Conservation (phyloP, 2,329 filamentous ascomycete genomes). For the Chrysoporthe puriensis region DNA sequence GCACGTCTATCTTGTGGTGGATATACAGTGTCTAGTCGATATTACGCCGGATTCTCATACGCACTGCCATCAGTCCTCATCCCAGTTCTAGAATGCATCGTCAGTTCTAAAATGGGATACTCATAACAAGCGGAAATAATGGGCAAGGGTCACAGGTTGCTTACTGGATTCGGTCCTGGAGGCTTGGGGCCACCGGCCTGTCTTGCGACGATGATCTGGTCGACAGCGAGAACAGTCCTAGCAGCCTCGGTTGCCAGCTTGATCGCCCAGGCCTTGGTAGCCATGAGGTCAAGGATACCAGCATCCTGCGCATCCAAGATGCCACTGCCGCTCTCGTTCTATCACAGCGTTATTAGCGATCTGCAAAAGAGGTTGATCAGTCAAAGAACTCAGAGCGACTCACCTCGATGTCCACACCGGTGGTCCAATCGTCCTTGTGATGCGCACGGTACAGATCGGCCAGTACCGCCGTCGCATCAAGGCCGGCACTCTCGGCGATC, state of each 20-base stretch:
- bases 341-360: constrained; percentile 32
- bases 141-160: constrained; percentile 32
- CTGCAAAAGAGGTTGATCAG: neutral
- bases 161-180: constrained; percentile 82
- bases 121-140: no score
- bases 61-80: constrained; percentile 55
- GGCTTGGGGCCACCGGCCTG: constrained; percentile 98
- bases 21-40: constrained; percentile 15
- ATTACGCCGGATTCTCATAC: constrained; percentile 10
- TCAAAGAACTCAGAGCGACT: constrained; percentile 29
- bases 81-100: constrained; percentile 56
- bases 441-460: constrained; percentile 92
- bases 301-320: constrained; percentile 84
- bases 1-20: constrained; percentile 22
- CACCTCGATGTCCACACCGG: constrained; percentile 92
- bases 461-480: constrained; percentile 96
- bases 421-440: constrained; percentile 83
- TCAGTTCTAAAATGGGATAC: constrained; percentile 34
- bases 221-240: constrained; percentile 90
- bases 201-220: constrained; percentile 98
- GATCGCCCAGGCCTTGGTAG: constrained; percentile 95
- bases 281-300: constrained; percentile 89
- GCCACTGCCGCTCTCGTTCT: constrained; percentile 79
- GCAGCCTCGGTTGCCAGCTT: constrained; percentile 95
- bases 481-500: constrained; percentile 89